phyloP scores from a whole-genome alignment of 805 yeast genomes.

The Saccharomycopsis amapae region DNA sequence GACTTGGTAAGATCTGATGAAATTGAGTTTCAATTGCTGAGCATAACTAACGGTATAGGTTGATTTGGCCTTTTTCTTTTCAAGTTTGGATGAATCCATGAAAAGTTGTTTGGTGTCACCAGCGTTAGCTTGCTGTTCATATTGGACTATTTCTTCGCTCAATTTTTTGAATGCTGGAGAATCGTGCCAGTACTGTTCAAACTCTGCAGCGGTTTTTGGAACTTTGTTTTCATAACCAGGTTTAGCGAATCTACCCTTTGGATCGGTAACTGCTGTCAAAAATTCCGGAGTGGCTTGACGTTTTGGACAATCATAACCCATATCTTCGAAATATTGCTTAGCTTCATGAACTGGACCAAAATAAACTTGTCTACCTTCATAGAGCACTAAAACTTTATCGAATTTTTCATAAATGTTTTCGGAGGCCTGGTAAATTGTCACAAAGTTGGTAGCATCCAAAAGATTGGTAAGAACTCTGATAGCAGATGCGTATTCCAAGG shows the following conservation, averaged over 20 bases:
- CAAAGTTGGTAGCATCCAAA: conserved; percentile 47
- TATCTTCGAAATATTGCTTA: conserved; percentile 47
- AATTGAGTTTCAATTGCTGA: conserved; percentile 44
- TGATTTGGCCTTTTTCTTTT: conserved; percentile 34
- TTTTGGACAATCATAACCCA: conserved; percentile 60
- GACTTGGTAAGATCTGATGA: conserved; percentile 47
- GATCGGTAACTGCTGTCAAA: conserved; percentile 62
- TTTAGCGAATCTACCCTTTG: conserved; percentile 46
- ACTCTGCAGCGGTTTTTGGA: conserved; percentile 58
- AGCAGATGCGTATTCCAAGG: conserved; percentile 64
- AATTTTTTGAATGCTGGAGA: conserved; percentile 41
- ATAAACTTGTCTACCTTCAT: conserved; percentile 55
- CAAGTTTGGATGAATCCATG: conserved; percentile 32
- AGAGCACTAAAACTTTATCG: conserved; percentile 54
- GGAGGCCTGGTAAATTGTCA: conserved; percentile 66
- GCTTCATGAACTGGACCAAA: conserved; percentile 55
- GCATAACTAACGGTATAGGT: conserved; percentile 37
- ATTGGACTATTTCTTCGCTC: conserved; percentile 38
- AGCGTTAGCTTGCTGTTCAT: conserved; percentile 27
- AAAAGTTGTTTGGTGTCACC: conserved; percentile 33
- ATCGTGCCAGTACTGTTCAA: conserved; percentile 49
- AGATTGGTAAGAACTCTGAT: conserved; percentile 55
- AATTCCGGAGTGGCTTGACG: conserved; percentile 69
- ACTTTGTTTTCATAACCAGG: conserved; percentile 44
- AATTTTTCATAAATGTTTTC: conserved; percentile 58